Evolutionary conservation across 176 grass and related monocot species (phyloP), one percentile per base, ranked within the genome.

Genomic region (Triticum urartu): DNA sequence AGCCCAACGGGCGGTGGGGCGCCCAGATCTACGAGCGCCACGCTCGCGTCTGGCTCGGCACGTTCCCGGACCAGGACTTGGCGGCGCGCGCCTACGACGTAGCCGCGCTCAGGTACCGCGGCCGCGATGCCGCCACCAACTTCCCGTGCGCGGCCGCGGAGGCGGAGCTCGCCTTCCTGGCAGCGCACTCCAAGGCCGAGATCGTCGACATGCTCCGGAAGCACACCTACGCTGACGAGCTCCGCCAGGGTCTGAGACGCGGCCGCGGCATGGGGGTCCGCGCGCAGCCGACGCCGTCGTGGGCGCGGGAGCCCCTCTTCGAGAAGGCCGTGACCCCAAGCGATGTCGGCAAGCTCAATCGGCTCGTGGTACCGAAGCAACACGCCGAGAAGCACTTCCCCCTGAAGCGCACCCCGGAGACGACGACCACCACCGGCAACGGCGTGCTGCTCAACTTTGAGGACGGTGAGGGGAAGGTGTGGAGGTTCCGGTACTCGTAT

Each of bases 1-100:
- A 99, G 88, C 97, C 94, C 48, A 99, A 99, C 92, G 97, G 97
- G 20, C 71, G 97, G 5, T 99, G 97, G 97, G 97, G 97, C 4
- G 87, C 97, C 22, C 97, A 99, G 90, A 99, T 99, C 90, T 99
- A 99, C 85, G 97, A 99, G 85, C 88, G 88, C 32, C 97, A 99
- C 91, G 89, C 91, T 21, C 88, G 97, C 32, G 92, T 99, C 40
- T 97, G 97, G 97, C 92, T 99, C 36, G 97, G 97, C 25, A 99
- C 94, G 7, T 99, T 99, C 83, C 60, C 87, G 50, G 80, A 89
- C 61, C 92, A 99, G 81, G 72, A 79, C 0, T 62, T 72, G 42
- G 94, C 92, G 0, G 97, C 97, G 62, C 75, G 85, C n/a, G 86
- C 92, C 32, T 99, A 99, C 89, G 97, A 99, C 85, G 90, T 92